Evolutionary conservation across 1,284 basidiomycete species (phyloP).

Genomic region (Ganoderma lingzhi): DNA sequence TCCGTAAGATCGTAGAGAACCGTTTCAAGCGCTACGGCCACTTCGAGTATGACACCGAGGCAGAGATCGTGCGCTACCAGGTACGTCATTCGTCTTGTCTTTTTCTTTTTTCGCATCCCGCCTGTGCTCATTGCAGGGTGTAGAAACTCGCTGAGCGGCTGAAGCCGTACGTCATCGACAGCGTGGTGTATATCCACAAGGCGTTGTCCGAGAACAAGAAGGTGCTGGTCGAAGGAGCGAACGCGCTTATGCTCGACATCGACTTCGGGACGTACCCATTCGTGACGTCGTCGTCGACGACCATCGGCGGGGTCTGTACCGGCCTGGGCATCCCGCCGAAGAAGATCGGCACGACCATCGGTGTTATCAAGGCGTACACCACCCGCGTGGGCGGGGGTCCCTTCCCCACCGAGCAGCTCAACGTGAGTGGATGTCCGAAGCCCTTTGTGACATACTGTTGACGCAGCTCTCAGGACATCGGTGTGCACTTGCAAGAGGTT

Average conservation of each 20-base stretch:
- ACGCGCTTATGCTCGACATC: slow-evolving; percentile 97
- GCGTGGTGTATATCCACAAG: slow-evolving; percentile 86
- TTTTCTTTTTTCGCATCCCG: background rate
- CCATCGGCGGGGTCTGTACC: slow-evolving; percentile 95
- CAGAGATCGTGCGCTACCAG: slow-evolving; percentile 93
- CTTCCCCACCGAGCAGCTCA: slow-evolving; percentile 96
- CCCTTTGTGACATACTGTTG: background rate
- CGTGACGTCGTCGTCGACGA: slow-evolving; percentile 94
- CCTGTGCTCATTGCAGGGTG: slow-evolving; percentile 1
- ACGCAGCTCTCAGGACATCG: slow-evolving; percentile 66
- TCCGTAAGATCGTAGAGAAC: slow-evolving; percentile 95
- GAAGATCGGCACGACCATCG: slow-evolving; percentile 85
- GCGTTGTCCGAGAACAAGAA: slow-evolving; percentile 81
- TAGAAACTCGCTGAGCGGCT: slow-evolving; percentile 81
- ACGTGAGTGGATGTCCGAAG: slow-evolving; percentile 57
- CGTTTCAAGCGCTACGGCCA: slow-evolving; percentile 98
- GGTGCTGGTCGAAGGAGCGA: slow-evolving; percentile 96
- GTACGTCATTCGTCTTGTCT: slow-evolving; percentile 45
- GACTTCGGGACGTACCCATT: slow-evolving; percentile 99
- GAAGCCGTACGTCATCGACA: slow-evolving; percentile 90
- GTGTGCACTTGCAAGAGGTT: slow-evolving; percentile 92
- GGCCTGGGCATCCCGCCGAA: slow-evolving; percentile 95
- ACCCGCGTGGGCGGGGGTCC: slow-evolving; percentile 97
- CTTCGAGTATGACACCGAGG: slow-evolving; percentile 99
- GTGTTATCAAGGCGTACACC: slow-evolving; percentile 98